Percentiles rank a stretch among this genome's conserved stretches.
Evolutionary conservation across 2,329 filamentous ascomycete species (phyloP).

Genomic region (Colletotrichum brevisporum): DNA sequence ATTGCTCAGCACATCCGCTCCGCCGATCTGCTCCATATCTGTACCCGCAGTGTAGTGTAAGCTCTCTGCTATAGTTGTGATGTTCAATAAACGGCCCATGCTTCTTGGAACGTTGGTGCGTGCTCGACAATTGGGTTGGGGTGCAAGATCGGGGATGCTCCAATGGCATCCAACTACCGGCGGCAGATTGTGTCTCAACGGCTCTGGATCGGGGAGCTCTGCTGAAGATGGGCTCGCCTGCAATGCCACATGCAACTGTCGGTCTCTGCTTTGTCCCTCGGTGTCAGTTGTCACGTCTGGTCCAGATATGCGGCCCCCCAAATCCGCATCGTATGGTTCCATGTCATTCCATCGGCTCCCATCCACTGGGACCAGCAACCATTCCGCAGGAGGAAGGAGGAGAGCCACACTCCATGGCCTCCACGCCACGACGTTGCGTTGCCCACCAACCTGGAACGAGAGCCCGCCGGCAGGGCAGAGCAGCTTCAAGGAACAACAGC

Average conservation of each 20-base stretch:
- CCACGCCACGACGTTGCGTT: slow-evolving; percentile 37
- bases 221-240: background rate
- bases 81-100: slow-evolving; percentile 18
- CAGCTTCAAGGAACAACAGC: background rate
- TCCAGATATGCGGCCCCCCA: slow-evolving; percentile 16
- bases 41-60: slow-evolving; percentile 6
- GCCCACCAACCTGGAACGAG: slow-evolving; percentile 30
- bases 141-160: background rate
- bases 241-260: background rate
- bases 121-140: background rate
- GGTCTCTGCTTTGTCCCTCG: background rate
- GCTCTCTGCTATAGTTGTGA: slow-evolving; percentile 1
- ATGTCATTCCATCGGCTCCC: slow-evolving; percentile 31
- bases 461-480: background rate
- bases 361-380: slow-evolving; percentile 15
- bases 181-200: background rate
- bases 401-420: slow-evolving; percentile 1
- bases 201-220: background rate
- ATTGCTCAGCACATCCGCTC: slow-evolving; percentile 22
- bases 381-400: slow-evolving; percentile 31
- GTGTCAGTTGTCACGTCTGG: slow-evolving; percentile 15
- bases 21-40: slow-evolving; percentile 23
- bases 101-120: slow-evolving; percentile 6
- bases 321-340: slow-evolving; percentile 24
- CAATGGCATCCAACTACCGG: background rate